phyloP scores from a whole-genome alignment of 306 rosid species.

The Vicia faba region DNA sequence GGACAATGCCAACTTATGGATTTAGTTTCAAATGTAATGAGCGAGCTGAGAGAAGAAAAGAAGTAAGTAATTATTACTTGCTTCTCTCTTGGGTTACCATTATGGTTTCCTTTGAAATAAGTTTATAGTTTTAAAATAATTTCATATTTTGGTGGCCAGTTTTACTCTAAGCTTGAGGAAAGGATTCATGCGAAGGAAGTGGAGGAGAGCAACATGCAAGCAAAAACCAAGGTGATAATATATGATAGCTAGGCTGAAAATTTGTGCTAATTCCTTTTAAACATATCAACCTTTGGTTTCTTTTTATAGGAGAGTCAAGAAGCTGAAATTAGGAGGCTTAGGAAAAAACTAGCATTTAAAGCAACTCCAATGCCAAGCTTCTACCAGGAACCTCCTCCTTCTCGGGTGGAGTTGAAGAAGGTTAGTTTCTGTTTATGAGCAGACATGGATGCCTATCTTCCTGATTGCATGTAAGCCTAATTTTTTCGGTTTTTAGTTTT shows the following conservation, averaged over 20 bases:
- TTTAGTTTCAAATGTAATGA: slow-evolving; percentile 95
- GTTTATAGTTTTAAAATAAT: neutral
- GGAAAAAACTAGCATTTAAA: slow-evolving; percentile 67
- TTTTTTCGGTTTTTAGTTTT: neutral
- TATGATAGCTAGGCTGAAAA: slow-evolving; percentile 33
- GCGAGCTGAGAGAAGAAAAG: slow-evolving; percentile 92
- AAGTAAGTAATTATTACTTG: slow-evolving; percentile 58
- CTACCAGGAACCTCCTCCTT: slow-evolving; percentile 79
- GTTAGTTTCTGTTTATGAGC: slow-evolving; percentile 34
- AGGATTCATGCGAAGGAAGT: slow-evolving; percentile 93
- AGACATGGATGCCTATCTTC: neutral
- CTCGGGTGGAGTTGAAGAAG: slow-evolving; percentile 72
- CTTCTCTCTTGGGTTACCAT: slow-evolving; percentile 24
- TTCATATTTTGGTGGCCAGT: slow-evolving; percentile 58
- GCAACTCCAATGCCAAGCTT: slow-evolving; percentile 86
- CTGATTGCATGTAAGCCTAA: slow-evolving; percentile 18
- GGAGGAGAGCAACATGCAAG: slow-evolving; percentile 85
- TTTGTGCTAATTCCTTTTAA: slow-evolving; percentile 26
- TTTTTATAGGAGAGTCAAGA: slow-evolving; percentile 82
- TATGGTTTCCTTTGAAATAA: slow-evolving; percentile 32
- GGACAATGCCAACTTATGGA: slow-evolving; percentile 83
- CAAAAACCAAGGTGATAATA: slow-evolving; percentile 77
- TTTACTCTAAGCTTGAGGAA: slow-evolving; percentile 93
- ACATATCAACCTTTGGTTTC: slow-evolving; percentile 18
- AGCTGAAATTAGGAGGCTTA: slow-evolving; percentile 71